A percentile compares a stretch with the other conserved stretches of the same genome.
Evolutionary conservation across 768 basidiomycete species (phyloP).

Genomic region (Russula sp.): DNA sequence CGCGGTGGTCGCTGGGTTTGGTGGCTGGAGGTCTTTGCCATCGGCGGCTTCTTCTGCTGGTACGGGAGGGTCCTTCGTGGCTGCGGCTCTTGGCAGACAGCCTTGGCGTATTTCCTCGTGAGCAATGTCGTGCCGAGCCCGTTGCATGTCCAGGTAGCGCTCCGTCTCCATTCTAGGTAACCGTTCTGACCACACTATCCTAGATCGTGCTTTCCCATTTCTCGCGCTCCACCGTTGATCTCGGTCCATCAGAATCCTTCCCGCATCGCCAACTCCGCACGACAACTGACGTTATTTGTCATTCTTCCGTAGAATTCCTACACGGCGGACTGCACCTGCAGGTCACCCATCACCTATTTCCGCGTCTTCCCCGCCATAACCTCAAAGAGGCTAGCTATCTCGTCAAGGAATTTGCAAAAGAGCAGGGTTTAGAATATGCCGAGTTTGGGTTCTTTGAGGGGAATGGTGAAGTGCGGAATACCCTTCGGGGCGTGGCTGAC

Average conservation of each 20-base stretch:
- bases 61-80: constrained; percentile 64
- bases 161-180: neutral
- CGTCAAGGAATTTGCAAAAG: constrained; percentile 83
- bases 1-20: constrained; percentile 73
- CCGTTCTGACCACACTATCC: neutral
- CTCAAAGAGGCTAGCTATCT: constrained; percentile 73
- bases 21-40: constrained; percentile 65
- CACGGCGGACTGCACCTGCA: constrained; percentile 98
- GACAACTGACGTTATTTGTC: constrained; percentile 94
- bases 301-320: constrained; percentile 73
- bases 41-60: constrained; percentile 89
- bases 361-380: constrained; percentile 91
- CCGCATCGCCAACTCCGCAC: constrained; percentile 91
- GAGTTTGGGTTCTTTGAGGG: constrained; percentile 89
- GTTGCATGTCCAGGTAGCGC: constrained; percentile 83
- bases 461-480: constrained; percentile 77
- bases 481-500: constrained; percentile 78
- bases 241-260: constrained; percentile 90
- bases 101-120: constrained; percentile 70
- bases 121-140: constrained; percentile 86
- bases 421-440: constrained; percentile 79
- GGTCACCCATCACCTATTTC: constrained; percentile 96
- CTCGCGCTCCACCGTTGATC: constrained; percentile 86
- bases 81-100: constrained; percentile 65
- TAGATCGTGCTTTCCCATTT: constrained; percentile 98